Evolutionary conservation across 345 rosid species (phyloP).

Genomic region (Aquilaria sinensis): DNA sequence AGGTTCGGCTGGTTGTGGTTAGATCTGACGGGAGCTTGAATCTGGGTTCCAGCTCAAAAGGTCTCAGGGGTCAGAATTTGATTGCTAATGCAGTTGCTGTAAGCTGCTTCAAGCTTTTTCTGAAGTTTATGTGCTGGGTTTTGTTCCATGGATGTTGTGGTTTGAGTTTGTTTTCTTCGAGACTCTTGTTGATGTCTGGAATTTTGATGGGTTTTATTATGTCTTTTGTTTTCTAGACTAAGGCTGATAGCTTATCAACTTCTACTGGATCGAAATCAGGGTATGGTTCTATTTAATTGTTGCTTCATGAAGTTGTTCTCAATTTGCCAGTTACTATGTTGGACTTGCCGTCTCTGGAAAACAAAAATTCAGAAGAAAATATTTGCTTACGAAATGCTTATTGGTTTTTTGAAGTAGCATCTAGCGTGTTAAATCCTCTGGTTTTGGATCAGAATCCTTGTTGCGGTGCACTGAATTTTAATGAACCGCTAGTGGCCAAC

Average conservation of each 20-base stretch:
- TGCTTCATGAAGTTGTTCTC: too few species aligned
- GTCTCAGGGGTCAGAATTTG: conserved; percentile 36
- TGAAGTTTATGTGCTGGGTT: background rate
- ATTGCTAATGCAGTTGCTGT: conserved; percentile 81
- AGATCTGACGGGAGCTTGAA: conserved; percentile 55
- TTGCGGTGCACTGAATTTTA: too few species aligned
- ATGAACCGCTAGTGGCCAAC: too few species aligned
- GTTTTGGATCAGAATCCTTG: too few species aligned
- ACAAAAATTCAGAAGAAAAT: too few species aligned
- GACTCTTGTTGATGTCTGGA: background rate
- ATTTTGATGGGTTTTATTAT: background rate
- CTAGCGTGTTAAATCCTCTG: too few species aligned
- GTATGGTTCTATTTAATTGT: conserved; percentile 26
- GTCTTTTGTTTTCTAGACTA: conserved; percentile 40
- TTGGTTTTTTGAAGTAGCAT: too few species aligned
- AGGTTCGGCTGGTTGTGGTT: conserved; percentile 32
- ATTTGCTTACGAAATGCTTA: too few species aligned
- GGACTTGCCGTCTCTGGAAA: too few species aligned
- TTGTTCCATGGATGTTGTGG: too few species aligned
- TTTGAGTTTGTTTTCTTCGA: background rate
- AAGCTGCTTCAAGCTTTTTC: conserved; percentile 1
- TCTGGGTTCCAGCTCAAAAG: conserved; percentile 26
- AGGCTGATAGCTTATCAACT: conserved; percentile 44
- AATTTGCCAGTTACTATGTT: too few species aligned
- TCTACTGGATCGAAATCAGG: conserved; percentile 58